These are phyloP conservation scores for Fusarium virguliforme DNA, from an alignment of 2,329 filamentous ascomycete genomes.

Conservation along the genomic window DNA sequence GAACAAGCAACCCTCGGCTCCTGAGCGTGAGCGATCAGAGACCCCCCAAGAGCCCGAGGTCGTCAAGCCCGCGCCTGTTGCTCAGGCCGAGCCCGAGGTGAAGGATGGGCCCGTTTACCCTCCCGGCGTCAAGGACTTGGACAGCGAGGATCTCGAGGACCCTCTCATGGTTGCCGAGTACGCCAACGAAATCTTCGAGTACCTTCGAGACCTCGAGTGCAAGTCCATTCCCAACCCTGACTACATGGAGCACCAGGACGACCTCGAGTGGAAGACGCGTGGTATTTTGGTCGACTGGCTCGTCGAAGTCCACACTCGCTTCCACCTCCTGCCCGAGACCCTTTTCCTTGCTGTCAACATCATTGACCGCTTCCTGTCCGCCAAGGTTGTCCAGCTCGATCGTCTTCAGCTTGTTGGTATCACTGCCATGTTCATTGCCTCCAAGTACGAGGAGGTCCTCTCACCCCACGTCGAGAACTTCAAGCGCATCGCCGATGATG, in stretches of 20 bases:
- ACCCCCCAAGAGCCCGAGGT: slow-evolving; percentile 51
- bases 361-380: slow-evolving; percentile 96
- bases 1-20: slow-evolving; percentile 71
- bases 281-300: slow-evolving; percentile 98
- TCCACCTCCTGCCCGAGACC: slow-evolving; percentile 95
- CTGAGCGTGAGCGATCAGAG: slow-evolving; percentile 57
- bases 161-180: slow-evolving; percentile 99
- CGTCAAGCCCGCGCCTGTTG: slow-evolving; percentile 23
- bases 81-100: slow-evolving; percentile 34
- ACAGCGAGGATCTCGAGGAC: slow-evolving; percentile 90
- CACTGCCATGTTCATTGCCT: slow-evolving; percentile 99
- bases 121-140: slow-evolving; percentile 74
- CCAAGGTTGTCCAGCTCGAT: slow-evolving; percentile 95
- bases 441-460: slow-evolving; percentile 98
- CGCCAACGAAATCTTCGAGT: slow-evolving; percentile 96
- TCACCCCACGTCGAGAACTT: slow-evolving; percentile 98
- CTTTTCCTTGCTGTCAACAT: slow-evolving; percentile 98
- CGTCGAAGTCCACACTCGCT: slow-evolving; percentile 97
- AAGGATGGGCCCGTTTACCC: slow-evolving; percentile 37
- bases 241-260: slow-evolving; percentile 96
- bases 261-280: slow-evolving; percentile 98
- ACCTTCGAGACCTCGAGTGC: slow-evolving; percentile 88
- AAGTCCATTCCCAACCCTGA: slow-evolving; percentile 86
- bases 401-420: slow-evolving; percentile 97
- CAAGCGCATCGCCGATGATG: slow-evolving; percentile 95